Conservation (phyloP, 2,329 filamentous ascomycete genomes). For the Pyricularia pennisetigena region DNA sequence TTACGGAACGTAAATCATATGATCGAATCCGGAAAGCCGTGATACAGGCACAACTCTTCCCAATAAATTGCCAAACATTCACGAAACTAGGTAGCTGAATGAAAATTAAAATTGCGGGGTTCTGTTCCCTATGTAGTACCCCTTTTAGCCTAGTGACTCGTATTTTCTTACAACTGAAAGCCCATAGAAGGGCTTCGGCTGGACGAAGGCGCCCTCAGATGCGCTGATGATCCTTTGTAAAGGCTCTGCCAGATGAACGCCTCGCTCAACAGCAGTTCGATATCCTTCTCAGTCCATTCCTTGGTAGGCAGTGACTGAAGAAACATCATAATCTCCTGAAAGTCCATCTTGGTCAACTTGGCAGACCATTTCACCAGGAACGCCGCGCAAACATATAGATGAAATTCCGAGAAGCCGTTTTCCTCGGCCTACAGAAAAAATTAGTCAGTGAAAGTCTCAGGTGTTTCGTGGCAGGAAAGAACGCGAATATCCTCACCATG, state of each 20-base stretch:
- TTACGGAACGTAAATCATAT: not conserved
- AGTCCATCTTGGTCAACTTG: conserved; percentile 93
- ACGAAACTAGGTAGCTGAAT: not conserved
- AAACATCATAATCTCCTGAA: conserved; percentile 99
- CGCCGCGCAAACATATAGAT: conserved; percentile 94
- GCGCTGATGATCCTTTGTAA: conserved; percentile 88
- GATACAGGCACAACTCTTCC: not conserved
- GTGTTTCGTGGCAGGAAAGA: not conserved
- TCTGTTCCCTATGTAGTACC: not conserved
- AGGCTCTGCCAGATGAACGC: conserved; percentile 98
- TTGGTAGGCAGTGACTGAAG: conserved; percentile 87
- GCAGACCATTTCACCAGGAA: conserved; percentile 98
- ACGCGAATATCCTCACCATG: conserved; percentile 51
- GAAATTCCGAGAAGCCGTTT: conserved; percentile 96
- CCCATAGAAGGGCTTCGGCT: conserved; percentile 28
- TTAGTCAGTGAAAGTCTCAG: not conserved
- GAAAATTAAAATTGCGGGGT: not conserved
- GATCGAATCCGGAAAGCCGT: not conserved
- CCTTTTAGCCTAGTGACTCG: not conserved
- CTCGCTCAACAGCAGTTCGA: conserved; percentile 89
- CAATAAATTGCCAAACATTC: not conserved
- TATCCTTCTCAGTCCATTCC: conserved; percentile 95
- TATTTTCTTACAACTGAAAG: conserved; percentile 23
- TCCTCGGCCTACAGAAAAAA: conserved; percentile 67
- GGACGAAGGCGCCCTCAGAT: conserved; percentile 51